Conservation (phyloP, 2,329 filamentous ascomycete species). For the Aspergillus glaucus region DNA sequence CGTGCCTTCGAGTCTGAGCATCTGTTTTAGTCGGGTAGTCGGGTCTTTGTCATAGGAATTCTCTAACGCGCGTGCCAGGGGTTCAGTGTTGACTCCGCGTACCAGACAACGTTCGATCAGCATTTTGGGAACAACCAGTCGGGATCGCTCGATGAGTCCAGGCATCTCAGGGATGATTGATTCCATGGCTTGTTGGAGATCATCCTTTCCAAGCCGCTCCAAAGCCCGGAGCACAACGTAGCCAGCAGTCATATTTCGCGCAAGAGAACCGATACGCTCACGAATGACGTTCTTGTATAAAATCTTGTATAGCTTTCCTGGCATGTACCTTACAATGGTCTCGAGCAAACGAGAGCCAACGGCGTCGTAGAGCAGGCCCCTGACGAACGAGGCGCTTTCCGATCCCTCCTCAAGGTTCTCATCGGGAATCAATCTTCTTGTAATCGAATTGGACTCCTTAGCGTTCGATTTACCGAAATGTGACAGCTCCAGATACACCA, state of each 20-base stretch:
- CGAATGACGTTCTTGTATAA: conserved; percentile 76
- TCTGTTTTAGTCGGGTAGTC: conserved; percentile 49
- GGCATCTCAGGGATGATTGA: conserved; percentile 67
- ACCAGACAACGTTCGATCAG: conserved; percentile 76
- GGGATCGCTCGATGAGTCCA: conserved; percentile 64
- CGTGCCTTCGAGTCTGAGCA: conserved; percentile 52
- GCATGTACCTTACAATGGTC: conserved; percentile 70
- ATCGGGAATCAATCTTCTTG: conserved; percentile 72
- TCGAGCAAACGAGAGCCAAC: conserved; percentile 88
- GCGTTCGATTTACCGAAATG: conserved; percentile 62
- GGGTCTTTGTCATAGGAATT: conserved; percentile 51
- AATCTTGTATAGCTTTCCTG: conserved; percentile 84
- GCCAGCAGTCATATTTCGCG: conserved; percentile 82
- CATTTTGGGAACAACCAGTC: conserved; percentile 72
- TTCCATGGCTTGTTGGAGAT: conserved; percentile 66
- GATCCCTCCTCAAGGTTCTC: conserved; percentile 67
- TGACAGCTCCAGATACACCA: conserved; percentile 78
- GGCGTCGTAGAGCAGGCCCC: conserved; percentile 79
- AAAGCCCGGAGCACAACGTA: conserved; percentile 81
- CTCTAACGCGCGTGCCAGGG: conserved; percentile 53
- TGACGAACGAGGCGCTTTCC: conserved; percentile 74
- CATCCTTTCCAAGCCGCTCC: conserved; percentile 78
- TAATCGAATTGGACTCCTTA: conserved; percentile 61
- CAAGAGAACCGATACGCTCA: conserved; percentile 69
- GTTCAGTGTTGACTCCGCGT: conserved; percentile 54